A percentile compares a stretch with the other conserved stretches of the same genome.
Evolutionary conservation across 1,139 yeast genomes (phyloP).

Genomic region (Pneumocystis sp.): DNA sequence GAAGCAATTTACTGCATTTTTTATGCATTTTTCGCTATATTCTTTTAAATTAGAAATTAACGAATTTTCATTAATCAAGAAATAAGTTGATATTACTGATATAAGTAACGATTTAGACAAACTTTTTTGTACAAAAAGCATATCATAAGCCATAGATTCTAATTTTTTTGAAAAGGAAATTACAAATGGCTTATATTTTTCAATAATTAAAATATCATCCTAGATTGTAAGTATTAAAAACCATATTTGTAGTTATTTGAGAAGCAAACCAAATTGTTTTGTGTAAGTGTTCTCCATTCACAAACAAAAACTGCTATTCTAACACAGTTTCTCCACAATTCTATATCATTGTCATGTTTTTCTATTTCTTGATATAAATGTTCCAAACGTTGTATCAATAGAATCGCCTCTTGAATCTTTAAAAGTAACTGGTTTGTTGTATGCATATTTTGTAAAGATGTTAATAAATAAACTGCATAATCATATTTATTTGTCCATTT

Average conservation of each 20-base stretch:
- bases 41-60: background rate
- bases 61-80: background rate
- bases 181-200: background rate
- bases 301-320: background rate
- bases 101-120: background rate
- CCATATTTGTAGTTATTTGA: background rate
- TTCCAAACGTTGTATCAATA: background rate
- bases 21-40: background rate
- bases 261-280: background rate
- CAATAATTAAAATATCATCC: background rate
- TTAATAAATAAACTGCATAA: background rate
- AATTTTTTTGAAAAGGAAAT: background rate
- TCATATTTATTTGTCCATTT: background rate
- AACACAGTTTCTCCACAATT: background rate
- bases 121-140: background rate
- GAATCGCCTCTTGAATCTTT: background rate
- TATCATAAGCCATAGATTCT: background rate
- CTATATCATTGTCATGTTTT: background rate
- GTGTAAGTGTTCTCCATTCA: background rate
- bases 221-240: background rate
- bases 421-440: background rate
- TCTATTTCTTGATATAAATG: background rate
- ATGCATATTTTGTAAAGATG: background rate
- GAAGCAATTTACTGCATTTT: background rate
- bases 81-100: background rate